These are phyloP conservation scores for Nitzschia sp. DNA, from an alignment of 108 stramenopile genomes.

Conservation along the genomic window DNA sequence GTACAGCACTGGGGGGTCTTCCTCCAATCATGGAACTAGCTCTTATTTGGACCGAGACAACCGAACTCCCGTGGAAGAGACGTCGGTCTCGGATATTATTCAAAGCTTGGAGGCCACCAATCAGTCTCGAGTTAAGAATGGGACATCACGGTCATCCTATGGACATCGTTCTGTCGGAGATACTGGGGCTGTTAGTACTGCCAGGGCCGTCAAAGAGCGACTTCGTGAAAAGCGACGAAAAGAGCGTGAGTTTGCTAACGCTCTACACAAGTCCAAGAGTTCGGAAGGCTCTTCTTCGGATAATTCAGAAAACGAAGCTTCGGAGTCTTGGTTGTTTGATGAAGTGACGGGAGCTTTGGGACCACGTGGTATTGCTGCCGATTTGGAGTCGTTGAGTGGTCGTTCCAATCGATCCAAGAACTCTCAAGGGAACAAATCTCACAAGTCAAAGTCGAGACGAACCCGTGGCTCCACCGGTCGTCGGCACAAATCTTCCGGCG, in stretches of 20 bases:
- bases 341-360: conserved; percentile 83
- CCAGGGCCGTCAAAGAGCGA: conserved; percentile 53
- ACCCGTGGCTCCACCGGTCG: conserved; percentile 11
- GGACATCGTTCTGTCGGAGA: conserved; percentile 34
- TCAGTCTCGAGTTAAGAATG: conserved; percentile 38
- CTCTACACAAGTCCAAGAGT: conserved; percentile 4
- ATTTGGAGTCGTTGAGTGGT: conserved; percentile 79
- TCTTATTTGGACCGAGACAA: neutral
- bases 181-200: conserved; percentile 26
- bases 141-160: neutral
- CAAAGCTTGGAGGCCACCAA: conserved; percentile 64
- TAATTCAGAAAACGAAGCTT: conserved; percentile 48
- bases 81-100: conserved; percentile 84
- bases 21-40: neutral
- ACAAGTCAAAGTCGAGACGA: conserved; percentile 40
- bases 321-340: conserved; percentile 78
- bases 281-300: conserved; percentile 33
- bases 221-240: conserved; percentile 41
- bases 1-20: conserved; percentile 16
- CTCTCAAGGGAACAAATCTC: conserved; percentile 61
- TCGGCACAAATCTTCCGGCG: conserved; percentile 31
- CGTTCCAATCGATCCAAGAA: conserved; percentile 72
- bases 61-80: conserved; percentile 15
- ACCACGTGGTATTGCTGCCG: conserved; percentile 75
- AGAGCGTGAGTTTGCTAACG: conserved; percentile 27